Evolutionary conservation across 495 filamentous ascomycete species (phyloP), one percentile per base, ranked within the genome.

Genomic region (Ascodesmis nigricans): DNA sequence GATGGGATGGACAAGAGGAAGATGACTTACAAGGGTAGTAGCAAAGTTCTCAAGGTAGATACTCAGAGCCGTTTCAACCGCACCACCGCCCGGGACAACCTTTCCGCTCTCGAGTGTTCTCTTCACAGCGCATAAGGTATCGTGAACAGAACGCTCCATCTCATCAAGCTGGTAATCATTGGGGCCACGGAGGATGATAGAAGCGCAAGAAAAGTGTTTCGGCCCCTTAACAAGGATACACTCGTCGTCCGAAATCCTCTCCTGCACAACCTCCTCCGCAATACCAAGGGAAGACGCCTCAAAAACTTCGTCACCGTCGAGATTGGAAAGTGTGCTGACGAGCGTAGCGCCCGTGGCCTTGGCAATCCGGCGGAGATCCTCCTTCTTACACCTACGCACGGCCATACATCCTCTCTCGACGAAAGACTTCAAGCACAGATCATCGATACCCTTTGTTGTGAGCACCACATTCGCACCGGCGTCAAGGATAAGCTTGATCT

Each of bases 11-110:
- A 4, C 15, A 6, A 27, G 25, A 41, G 33, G 17, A 21, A 23
- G 21, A 29, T 14, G 35, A 63, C 67, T 40, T 66, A 71, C 71
- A 35, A 99, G 82, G 36, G 87, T 92, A 46, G 84, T 83, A n/a
- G 87, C 87, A 58, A 91, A 95, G 57, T 99, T 91, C 63, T 99
- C 87, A 21, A 99, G 67, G 60, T 95, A 95, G 53, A 99, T 99
- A 60, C 92, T 87, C 35, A 99, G 65, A 17, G 87, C 87, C n/a
- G 87, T 95, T 63, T 99, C 87, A 13, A 92, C 90, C 8, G 87
- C 90, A 44, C 83, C 87, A 45, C 83, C 87, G 32, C 87, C 87
- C 21, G 87, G 87, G 21, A 99, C 87, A 38, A 99, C 83, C 57
- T 77, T 82, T 34, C 87, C 87, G 55, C 79, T 91, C 62, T 99